phyloP scores from a whole-genome alignment of 495 filamentous ascomycete genomes.

The Xylaria venustula region DNA sequence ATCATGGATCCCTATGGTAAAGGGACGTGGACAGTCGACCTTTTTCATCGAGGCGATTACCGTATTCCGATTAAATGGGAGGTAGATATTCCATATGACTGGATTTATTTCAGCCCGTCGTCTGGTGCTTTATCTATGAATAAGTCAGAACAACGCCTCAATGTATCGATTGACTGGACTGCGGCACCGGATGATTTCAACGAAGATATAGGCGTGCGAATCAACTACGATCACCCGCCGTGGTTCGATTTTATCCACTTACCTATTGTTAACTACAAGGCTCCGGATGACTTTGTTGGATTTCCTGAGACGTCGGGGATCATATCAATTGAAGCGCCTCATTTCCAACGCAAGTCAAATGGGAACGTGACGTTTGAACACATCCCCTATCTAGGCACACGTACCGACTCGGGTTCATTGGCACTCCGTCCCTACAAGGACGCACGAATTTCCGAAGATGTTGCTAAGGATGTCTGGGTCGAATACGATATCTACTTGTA shows the following conservation, averaged over 20 bases:
- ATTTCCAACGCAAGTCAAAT: slow-evolving; percentile 36
- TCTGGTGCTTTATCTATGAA: slow-evolving; percentile 44
- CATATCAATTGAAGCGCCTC: slow-evolving; percentile 56
- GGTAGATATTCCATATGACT: slow-evolving; percentile 37
- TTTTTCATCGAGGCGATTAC: slow-evolving; percentile 55
- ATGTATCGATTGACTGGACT: slow-evolving; percentile 53
- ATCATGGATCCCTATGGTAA: slow-evolving; percentile 55
- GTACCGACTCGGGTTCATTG: slow-evolving; percentile 48
- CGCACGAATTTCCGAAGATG: slow-evolving; percentile 26
- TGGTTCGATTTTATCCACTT: slow-evolving; percentile 49
- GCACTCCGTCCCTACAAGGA: slow-evolving; percentile 48
- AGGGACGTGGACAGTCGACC: slow-evolving; percentile 51
- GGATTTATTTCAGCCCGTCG: slow-evolving; percentile 47
- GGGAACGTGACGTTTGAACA: slow-evolving; percentile 23
- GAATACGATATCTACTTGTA: slow-evolving; percentile 58
- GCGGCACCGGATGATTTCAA: slow-evolving; percentile 44
- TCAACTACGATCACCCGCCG: slow-evolving; percentile 40
- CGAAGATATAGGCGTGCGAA: slow-evolving; percentile 39
- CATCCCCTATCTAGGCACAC: slow-evolving; percentile 43
- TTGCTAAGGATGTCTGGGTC: slow-evolving; percentile 37
- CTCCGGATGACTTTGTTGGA: slow-evolving; percentile 48
- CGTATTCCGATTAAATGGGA: slow-evolving; percentile 45
- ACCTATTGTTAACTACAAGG: slow-evolving; percentile 47
- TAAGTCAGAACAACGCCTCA: slow-evolving; percentile 48
- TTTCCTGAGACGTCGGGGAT: slow-evolving; percentile 55